Evolutionary conservation across 108 stramenopile genomes (phyloP), one percentile per base, ranked within the genome.

Genomic region (Stephanodiscus triporus): DNA sequence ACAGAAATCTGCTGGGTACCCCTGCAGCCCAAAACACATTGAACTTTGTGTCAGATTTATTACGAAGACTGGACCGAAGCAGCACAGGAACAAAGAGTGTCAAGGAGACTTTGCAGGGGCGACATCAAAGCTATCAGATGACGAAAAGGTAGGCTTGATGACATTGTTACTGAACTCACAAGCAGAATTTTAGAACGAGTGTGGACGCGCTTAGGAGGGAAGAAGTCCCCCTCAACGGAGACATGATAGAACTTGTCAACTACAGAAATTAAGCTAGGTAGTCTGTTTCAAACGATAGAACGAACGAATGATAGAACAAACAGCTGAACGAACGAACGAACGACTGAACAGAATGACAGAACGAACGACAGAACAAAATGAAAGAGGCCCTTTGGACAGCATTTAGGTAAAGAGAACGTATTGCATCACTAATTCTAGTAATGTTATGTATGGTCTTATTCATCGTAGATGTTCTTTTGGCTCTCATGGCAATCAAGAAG

Each of bases 91-190:
- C 29, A 4, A 17, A 4, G 56, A 76, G 54, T 27, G 48, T 76
- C 6, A 60, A 77, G 17, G 59, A 47, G 20, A 58, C 45, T 5
- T 81, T 32, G 49, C 56, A 36, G 80, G 77, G 27, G 70, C 76
- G 4, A 77, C 76, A 72, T 71, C 75, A 7, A 72, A 72, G 36
- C 57, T 81, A 11, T 72, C 76, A 14, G 55, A 32, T 9, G 54
- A 65, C 20, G 80, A 81, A 72, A 72, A 23, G 61, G 50, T 2
- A 71, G 76, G 36, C 47, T 81, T 1, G 70, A 81, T 51, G 75
- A 66, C 36, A 81, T 81, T 32, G 80, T 81, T 11, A 76, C 75
- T 10, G 80, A 81, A 49, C 63, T 81, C 22, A 72, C 80, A 17
- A 58, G 48, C 19, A 71, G 70, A 47, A 64, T 66, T 38, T 38